A percentile compares a stretch with the other conserved stretches of the same genome.
Evolutionary conservation across 345 rosid genomes (phyloP).

Genomic region (Geranium brycei): DNA sequence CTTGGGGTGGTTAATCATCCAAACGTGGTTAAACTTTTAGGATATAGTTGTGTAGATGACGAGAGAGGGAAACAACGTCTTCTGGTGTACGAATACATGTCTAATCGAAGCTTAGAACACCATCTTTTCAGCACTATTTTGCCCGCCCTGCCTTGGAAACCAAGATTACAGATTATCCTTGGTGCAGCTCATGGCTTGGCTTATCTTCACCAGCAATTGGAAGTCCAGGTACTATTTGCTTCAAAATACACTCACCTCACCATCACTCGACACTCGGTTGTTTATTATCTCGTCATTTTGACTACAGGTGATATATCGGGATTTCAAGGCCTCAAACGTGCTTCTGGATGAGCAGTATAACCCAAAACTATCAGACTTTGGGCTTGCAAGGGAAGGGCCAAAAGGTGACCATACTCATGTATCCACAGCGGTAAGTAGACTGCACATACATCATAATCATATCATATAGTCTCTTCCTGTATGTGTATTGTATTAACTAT

Average conservation of each 20-base stretch:
- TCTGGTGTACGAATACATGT: slow-evolving; percentile 72
- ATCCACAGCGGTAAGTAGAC: slow-evolving; percentile 56
- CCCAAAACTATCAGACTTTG: slow-evolving; percentile 84
- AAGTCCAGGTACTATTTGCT: slow-evolving; percentile 38
- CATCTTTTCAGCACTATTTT: slow-evolving; percentile 44
- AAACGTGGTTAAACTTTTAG: slow-evolving; percentile 72
- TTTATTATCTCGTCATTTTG: neutral
- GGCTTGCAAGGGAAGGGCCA: slow-evolving; percentile 97
- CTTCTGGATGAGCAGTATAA: slow-evolving; percentile 50
- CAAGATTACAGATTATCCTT: slow-evolving; percentile 66
- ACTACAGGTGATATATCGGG: slow-evolving; percentile 75
- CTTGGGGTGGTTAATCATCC: slow-evolving; percentile 78
- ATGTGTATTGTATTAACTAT: too few relatives aligned
- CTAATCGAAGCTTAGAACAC: slow-evolving; percentile 71
- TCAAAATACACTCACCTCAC: too few relatives aligned
- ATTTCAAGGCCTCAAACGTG: slow-evolving; percentile 81
- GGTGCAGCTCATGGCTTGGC: slow-evolving; percentile 84
- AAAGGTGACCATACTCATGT: slow-evolving; percentile 64
- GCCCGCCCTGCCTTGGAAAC: slow-evolving; percentile 49
- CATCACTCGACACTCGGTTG: too few relatives aligned
- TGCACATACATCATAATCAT: too few relatives aligned
- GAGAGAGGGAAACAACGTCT: slow-evolving; percentile 60
- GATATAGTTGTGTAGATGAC: slow-evolving; percentile 51
- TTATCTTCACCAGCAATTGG: slow-evolving; percentile 61
- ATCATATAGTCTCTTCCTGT: too few relatives aligned